Base-by-base conservation (phyloP, 2,329 filamentous ascomycete genomes). In the Chaetomiaceae sp. region DNA sequence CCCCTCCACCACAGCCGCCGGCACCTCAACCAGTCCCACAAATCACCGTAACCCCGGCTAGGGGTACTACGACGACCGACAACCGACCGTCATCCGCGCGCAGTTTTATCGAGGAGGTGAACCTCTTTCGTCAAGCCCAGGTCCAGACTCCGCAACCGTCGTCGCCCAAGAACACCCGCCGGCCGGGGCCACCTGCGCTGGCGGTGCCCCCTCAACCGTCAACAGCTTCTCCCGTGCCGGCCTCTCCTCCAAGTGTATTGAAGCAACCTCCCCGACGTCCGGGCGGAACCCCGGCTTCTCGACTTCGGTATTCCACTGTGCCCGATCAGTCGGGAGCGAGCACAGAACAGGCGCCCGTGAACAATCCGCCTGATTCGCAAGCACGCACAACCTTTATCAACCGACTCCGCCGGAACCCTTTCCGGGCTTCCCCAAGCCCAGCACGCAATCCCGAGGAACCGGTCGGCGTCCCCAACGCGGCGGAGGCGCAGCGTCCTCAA, bases 71-170 rank as follows among this genome's bases (percentile, higher is more conserved):
- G 12, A 2, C 10, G 7, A 39, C 21, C 30, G 20, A 8, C 30
- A 7, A 48, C 6, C 33, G 50, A 21, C 53, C 53, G 1, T 31
- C 23, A 1, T 55, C 53, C 4, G 51, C 40, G 14, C 55, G 61
- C 17, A 65, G 61, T 39, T 65, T 59, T 21, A 47, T 59, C 4
- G 65, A 66, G 39, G 65, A 64, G 43, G 56, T 56, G 20, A 46
- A 52, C 30, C 31, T 63, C 10, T 64, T 54, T 27, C 42, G 31
- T 3, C 53, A 56, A 14, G 59, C 63, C 5, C 46, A 50, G 14
- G 31, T 64, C 13, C 46, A 52, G 8, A 62, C 62, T 12, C 58
- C 57, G 14, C 35, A 14, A 5, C 34, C 33, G 6, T 31, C 27
- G 10, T 20, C 34, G 3, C 34, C 27, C 13, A 38, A 16, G n/a